Evolutionary conservation across 2,329 filamentous ascomycete genomes (phyloP).

Genomic region (Alternaria brassicae): DNA sequence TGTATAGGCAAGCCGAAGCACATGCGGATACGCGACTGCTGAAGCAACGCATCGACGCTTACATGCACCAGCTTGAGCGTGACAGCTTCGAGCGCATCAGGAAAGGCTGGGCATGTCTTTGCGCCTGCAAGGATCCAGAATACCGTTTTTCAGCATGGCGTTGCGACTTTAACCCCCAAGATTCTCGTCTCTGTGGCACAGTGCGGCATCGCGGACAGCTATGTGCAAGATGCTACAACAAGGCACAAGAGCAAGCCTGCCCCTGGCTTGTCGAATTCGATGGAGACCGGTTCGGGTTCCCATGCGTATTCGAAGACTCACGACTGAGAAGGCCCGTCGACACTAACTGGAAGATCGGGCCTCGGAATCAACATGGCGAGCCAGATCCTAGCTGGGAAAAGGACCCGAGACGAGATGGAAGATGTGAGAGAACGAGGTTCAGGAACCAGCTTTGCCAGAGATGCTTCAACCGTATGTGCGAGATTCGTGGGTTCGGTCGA

Average conservation of each 20-base stretch:
- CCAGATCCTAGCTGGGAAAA: slow-evolving; percentile 34
- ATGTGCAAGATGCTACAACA: slow-evolving; percentile 29
- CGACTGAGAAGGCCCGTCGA: slow-evolving; percentile 22
- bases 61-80: slow-evolving; percentile 28
- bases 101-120: slow-evolving; percentile 31
- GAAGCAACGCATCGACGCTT: slow-evolving; percentile 23
- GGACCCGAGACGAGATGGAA: slow-evolving; percentile 28
- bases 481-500: slow-evolving; percentile 32
- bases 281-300: slow-evolving; percentile 31
- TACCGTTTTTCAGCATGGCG: slow-evolving; percentile 29
- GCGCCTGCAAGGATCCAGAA: slow-evolving; percentile 33
- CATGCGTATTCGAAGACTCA: slow-evolving; percentile 32
- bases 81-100: slow-evolving; percentile 26
- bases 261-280: slow-evolving; percentile 32
- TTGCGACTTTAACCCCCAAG: slow-evolving; percentile 29
- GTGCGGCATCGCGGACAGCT: slow-evolving; percentile 33
- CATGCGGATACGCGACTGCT: slow-evolving; percentile 19
- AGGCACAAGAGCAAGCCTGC: slow-evolving; percentile 28
- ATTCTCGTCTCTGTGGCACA: slow-evolving; percentile 27
- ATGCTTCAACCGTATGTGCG: slow-evolving; percentile 35
- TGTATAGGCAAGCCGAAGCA: slow-evolving; percentile 23
- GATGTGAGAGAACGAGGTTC: slow-evolving; percentile 25
- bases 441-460: slow-evolving; percentile 32
- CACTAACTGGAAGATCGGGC: slow-evolving; percentile 29
- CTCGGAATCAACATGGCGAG: slow-evolving; percentile 23